These are phyloP conservation scores for Cercis canadensis DNA, from an alignment of 306 rosid species.

Conservation along the genomic window DNA sequence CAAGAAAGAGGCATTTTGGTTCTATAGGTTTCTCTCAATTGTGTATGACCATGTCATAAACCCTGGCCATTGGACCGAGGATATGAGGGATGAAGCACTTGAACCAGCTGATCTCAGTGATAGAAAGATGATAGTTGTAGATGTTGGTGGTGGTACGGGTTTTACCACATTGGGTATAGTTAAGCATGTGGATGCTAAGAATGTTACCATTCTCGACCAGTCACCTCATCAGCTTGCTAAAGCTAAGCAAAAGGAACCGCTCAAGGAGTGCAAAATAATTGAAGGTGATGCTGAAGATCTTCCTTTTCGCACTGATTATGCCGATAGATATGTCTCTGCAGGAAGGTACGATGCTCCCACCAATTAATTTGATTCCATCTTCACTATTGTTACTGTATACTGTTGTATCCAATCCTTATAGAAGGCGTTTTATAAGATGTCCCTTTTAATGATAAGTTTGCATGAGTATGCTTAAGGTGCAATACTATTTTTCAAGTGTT, in stretches of 20 bases:
- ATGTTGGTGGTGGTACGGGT: constrained; percentile 94
- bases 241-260: constrained; percentile 86
- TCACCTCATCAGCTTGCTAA: constrained; percentile 95
- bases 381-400: neutral
- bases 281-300: constrained; percentile 97
- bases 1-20: constrained; percentile 96
- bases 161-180: constrained; percentile 91
- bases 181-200: constrained; percentile 88
- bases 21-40: constrained; percentile 86
- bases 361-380: neutral
- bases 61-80: constrained; percentile 98
- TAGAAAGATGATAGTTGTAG: constrained; percentile 78
- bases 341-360: constrained; percentile 66
- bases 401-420: constrained; percentile 12
- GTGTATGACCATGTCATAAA: constrained; percentile 89
- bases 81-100: constrained; percentile 95
- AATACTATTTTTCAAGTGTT: constrained; percentile 26
- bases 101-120: constrained; percentile 84
- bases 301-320: constrained; percentile 87
- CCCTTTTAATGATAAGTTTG: neutral
- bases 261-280: constrained; percentile 81
- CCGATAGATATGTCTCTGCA: constrained; percentile 89
- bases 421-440: neutral
- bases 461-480: constrained; percentile 6
- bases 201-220: constrained; percentile 92